Evolutionary conservation across 176 grass and related monocot species (phyloP), one percentile per base, ranked within the genome.

Genomic region (Eleusine indica): DNA sequence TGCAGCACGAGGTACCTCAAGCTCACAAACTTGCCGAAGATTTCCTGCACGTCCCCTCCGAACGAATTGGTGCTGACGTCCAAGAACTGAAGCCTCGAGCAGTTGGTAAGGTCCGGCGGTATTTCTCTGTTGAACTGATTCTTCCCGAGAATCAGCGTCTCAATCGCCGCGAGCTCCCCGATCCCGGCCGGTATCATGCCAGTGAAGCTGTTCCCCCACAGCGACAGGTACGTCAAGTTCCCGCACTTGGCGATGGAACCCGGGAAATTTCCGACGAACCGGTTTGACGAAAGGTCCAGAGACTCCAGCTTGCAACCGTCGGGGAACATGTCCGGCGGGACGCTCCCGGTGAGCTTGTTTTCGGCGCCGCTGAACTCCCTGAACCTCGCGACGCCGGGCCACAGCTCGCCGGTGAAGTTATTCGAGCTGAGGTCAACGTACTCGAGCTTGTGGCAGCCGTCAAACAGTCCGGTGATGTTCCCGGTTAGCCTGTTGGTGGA

Each of bases 391-490:
- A 94, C 72, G 22, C 93, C 93, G 3, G 83, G 71, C 96, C 96
- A 92, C 14, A 98, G 70, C 75, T 91, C 74, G 25, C 96, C 96
- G 9, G 47, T 90, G 84, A 98, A 95, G 5, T 79, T 32, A 81
- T 98, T 98, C 4, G 89, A 83, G 82, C 93, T 94, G 79, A 98
- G 66, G 86, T 98, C 96, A 79, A 94, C 76, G 62, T 81, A 57
- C 77, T 76, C 9, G 0, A 98, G 93, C 74, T 82, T 88, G 13
- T 21, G 1, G 83, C 93, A 98, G 66, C 78, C 69, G 46, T 90
- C 89, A 32, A 96, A 90, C 21, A 83, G 42, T 18, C 80, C 70
- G 4, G 86, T 66, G 88, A 98, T 86, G 35, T 74, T 35, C 13
- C 87, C 87, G 1, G 80, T 79, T 53, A 96, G 85, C 12, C 11